Conservation (phyloP, 495 filamentous ascomycete species). For the Niebla homalea region DNA sequence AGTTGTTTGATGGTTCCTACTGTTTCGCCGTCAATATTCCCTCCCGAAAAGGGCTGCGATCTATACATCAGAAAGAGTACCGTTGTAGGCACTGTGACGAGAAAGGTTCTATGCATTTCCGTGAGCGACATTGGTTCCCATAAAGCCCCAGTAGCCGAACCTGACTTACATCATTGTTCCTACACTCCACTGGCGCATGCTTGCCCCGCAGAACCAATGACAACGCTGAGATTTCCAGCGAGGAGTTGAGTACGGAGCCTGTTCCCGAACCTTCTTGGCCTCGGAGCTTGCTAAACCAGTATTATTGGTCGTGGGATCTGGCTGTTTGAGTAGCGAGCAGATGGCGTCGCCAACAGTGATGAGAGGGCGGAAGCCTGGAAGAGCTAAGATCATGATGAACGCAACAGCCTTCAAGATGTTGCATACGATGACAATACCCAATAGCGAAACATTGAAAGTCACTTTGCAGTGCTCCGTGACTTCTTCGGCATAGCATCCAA, state of each 20-base stretch:
- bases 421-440: constrained; percentile 24
- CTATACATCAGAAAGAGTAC: background rate
- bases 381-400: constrained; percentile 16
- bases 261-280: background rate
- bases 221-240: background rate
- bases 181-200: background rate
- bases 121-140: background rate
- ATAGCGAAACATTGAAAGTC: constrained; percentile 22
- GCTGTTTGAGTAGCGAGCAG: constrained; percentile 25
- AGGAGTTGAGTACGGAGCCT: background rate
- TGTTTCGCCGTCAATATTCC: background rate
- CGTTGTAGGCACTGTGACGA: background rate
- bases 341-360: constrained; percentile 38
- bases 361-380: constrained; percentile 20
- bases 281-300: background rate
- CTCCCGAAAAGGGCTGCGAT: background rate
- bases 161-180: background rate
- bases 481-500: background rate
- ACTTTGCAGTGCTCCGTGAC: constrained; percentile 20
- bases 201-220: background rate
- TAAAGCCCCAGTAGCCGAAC: background rate
- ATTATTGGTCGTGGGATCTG: constrained; percentile 13
- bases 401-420: constrained; percentile 22
- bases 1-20: background rate
- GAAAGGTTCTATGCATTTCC: background rate